phyloP scores from a whole-genome alignment of 2,329 filamentous ascomycete species.

The Rugonectria rugulosa region DNA sequence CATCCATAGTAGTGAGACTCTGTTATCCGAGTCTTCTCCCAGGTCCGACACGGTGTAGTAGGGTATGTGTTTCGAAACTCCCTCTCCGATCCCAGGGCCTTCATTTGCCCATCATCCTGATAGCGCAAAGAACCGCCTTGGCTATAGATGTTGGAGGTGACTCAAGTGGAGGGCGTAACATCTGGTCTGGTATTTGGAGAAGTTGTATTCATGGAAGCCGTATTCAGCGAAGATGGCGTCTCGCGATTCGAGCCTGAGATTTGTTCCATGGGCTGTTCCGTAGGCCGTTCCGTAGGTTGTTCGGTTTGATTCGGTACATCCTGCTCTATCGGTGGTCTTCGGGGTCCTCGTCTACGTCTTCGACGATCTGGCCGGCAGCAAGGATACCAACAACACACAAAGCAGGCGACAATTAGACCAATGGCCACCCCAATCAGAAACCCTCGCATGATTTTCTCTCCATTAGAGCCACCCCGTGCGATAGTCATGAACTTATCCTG shows the following conservation, averaged over 20 bases:
- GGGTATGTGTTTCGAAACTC: too few species aligned
- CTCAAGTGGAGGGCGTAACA: too few species aligned
- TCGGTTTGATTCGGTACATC: slow-evolving; percentile 21
- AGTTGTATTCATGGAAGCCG: neutral
- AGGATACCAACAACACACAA: slow-evolving; percentile 46
- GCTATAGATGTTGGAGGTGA: too few species aligned
- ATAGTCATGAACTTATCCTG: slow-evolving; percentile 39
- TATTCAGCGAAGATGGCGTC: too few species aligned
- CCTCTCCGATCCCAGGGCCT: too few species aligned
- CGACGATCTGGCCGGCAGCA: slow-evolving; percentile 35
- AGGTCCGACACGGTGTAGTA: too few species aligned
- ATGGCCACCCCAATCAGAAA: slow-evolving; percentile 45
- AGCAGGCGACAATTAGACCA: slow-evolving; percentile 42
- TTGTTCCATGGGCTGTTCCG: too few species aligned
- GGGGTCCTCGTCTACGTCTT: slow-evolving; percentile 27
- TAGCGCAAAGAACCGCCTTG: too few species aligned
- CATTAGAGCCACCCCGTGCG: slow-evolving; percentile 40
- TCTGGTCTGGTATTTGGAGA: slow-evolving; percentile 2
- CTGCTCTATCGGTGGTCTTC: slow-evolving; percentile 29
- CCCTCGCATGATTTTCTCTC: slow-evolving; percentile 44
- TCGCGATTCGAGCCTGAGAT: too few species aligned
- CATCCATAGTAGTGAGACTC: too few species aligned
- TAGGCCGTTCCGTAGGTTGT: neutral
- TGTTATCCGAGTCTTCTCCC: too few species aligned
- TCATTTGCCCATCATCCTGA: too few species aligned